Conservation (phyloP, 768 basidiomycete species). For the Mycena filopes region DNA sequence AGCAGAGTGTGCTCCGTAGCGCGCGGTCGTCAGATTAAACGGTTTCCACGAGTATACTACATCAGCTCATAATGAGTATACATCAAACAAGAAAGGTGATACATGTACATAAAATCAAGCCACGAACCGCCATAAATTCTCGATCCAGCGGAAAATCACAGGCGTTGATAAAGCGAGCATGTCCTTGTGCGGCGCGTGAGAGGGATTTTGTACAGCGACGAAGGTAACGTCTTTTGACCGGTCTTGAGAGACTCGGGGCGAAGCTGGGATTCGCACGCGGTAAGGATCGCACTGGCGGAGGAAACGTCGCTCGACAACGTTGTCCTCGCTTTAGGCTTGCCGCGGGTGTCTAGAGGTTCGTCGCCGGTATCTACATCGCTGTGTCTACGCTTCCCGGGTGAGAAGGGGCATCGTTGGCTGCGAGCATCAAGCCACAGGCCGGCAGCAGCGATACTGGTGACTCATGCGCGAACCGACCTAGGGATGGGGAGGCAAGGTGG, state of each 20-base stretch:
- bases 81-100: neutral
- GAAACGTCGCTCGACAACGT: neutral
- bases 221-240: neutral
- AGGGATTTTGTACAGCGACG: neutral
- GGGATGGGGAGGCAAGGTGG: neutral
- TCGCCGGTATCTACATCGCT: neutral
- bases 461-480: slow-evolving; percentile 10
- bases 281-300: neutral
- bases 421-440: too few species aligned
- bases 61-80: too few species aligned
- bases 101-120: neutral
- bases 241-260: neutral
- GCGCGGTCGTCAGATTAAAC: too few species aligned
- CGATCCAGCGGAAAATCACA: slow-evolving; percentile 15
- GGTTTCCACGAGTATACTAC: too few species aligned
- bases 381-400: slow-evolving; percentile 22
- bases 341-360: slow-evolving; percentile 8
- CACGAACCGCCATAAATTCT: slow-evolving; percentile 22
- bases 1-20: too few species aligned
- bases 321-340: slow-evolving; percentile 15
- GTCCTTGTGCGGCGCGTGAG: too few species aligned
- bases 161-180: neutral
- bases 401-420: neutral
- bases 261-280: neutral
- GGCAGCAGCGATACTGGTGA: too few species aligned